Base-by-base conservation (phyloP, 2,329 filamentous ascomycete species). In the Xylariaceae sp. region DNA sequence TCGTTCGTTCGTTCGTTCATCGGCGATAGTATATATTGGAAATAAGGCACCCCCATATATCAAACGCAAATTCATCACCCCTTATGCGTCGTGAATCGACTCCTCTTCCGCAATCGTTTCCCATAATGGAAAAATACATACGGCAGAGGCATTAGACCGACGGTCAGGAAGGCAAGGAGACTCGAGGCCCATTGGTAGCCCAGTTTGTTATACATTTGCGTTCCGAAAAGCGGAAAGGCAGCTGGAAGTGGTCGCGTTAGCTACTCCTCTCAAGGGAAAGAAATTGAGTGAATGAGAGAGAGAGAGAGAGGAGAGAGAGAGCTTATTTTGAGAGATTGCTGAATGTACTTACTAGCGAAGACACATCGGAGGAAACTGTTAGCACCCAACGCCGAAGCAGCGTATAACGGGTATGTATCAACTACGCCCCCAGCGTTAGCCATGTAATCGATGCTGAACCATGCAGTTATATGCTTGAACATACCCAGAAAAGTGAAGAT, bases 401-500 rank as follows among this genome's bases (percentile, higher is more conserved):
- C 87, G 68, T 88, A 90, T 30, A 83, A 71, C 51, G 87, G 86
- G 70, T 91, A 91, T 27, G 87, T 86, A 68, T 90, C 88, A 62
- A 89, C 86, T 71, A 82, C 55, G 56, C 50, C 19, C 19, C 57
- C 6, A 1, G 29, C 43, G 55, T 59, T 27, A 52, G 58, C 56
- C 54, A 44, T 51, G 32, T n/a, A 3, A 19, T 31, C 41, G 19
- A 19, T 19, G 19, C 19, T 37, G 7, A 2, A 19, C 47, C 35
- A 8, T 45, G 40, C 3, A 4, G 42, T 47, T 42, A 37, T 9
- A 50, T 44, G 32, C 6, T 7, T 40, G 51, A 53, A 76, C 77
- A 7, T 70, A 92, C 89, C 65, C 60, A 95, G 75, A 73, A 95
- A 96, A 9, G 90, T 95, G 71, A 95, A 96, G 61, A 95, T 83